phyloP scores from a whole-genome alignment of 2,329 filamentous ascomycete genomes.

The Alternaria arborescens region DNA sequence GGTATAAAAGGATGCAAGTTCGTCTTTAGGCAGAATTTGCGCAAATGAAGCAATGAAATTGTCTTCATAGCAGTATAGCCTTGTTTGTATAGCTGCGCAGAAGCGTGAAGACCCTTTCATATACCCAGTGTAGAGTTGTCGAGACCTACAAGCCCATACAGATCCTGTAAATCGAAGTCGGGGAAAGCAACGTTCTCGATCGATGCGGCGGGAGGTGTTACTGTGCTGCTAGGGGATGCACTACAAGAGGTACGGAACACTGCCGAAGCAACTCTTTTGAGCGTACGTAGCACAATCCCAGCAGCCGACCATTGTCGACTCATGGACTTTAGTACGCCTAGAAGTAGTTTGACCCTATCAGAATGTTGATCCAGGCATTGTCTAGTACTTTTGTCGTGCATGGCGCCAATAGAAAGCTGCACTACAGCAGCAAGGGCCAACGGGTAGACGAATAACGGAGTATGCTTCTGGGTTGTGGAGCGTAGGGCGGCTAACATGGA shows the following conservation, averaged over 20 bases:
- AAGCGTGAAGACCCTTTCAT: neutral
- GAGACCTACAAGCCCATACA: constrained; percentile 22
- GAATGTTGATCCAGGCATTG: constrained; percentile 27
- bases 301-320: constrained; percentile 23
- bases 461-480: constrained; percentile 72
- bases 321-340: constrained; percentile 25
- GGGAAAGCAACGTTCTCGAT: constrained; percentile 7
- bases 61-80: neutral
- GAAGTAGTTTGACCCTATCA: constrained; percentile 25
- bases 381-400: constrained; percentile 12
- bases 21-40: neutral
- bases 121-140: constrained; percentile 7
- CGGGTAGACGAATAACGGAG: constrained; percentile 31
- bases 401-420: constrained; percentile 70
- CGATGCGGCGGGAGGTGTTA: neutral
- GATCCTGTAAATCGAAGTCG: constrained; percentile 17
- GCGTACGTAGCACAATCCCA: constrained; percentile 14
- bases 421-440: constrained; percentile 31
- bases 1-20: neutral
- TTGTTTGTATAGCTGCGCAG: too few relatives aligned
- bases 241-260: constrained; percentile 17
- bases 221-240: neutral
- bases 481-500: constrained; percentile 73
- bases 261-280: constrained; percentile 23
- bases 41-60: neutral